A percentile compares a stretch with the other conserved stretches of the same genome.
phyloP scores from a whole-genome alignment of 2,329 filamentous ascomycete species.

The Aureobasidium sp. region DNA sequence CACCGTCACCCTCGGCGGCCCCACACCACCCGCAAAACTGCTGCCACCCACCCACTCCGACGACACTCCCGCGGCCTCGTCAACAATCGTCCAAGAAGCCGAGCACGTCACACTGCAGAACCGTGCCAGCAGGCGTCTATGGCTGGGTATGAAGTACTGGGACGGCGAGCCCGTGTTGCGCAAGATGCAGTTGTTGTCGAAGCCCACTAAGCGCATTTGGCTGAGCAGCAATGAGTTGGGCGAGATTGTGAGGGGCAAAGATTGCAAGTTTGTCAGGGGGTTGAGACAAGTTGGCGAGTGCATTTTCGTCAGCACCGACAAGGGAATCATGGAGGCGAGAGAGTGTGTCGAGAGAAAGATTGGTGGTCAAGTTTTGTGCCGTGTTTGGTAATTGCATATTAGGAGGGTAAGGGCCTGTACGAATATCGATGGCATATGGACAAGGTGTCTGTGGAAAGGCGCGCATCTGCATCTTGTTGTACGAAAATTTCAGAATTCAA shows the following conservation, averaged over 20 bases:
- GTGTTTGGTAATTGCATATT: slow-evolving; percentile 44
- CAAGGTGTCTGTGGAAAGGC: not conserved
- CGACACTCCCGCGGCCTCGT: not conserved
- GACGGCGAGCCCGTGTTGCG: slow-evolving; percentile 71
- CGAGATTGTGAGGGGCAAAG: slow-evolving; percentile 61
- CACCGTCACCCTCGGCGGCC: slow-evolving; percentile 67
- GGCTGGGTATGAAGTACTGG: slow-evolving; percentile 88
- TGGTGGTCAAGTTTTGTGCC: slow-evolving; percentile 73
- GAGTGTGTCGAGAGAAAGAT: slow-evolving; percentile 75
- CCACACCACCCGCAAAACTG: slow-evolving; percentile 39
- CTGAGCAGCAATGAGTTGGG: slow-evolving; percentile 57
- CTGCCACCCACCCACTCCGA: slow-evolving; percentile 21
- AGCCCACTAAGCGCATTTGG: slow-evolving; percentile 65
- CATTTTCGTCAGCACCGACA: slow-evolving; percentile 70
- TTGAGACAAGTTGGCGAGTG: slow-evolving; percentile 71
- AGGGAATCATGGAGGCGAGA: slow-evolving; percentile 70
- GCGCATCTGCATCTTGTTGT: not conserved
- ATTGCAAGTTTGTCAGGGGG: slow-evolving; percentile 61
- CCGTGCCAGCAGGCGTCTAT: slow-evolving; percentile 67
- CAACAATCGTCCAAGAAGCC: slow-evolving; percentile 17
- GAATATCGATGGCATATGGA: not conserved
- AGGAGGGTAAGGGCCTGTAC: not conserved
- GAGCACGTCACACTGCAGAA: slow-evolving; percentile 44
- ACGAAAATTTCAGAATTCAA: not conserved
- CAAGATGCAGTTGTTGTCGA: slow-evolving; percentile 60